Base-by-base conservation (phyloP, 108 stramenopile species). In the Stephanodiscus triporus region DNA sequence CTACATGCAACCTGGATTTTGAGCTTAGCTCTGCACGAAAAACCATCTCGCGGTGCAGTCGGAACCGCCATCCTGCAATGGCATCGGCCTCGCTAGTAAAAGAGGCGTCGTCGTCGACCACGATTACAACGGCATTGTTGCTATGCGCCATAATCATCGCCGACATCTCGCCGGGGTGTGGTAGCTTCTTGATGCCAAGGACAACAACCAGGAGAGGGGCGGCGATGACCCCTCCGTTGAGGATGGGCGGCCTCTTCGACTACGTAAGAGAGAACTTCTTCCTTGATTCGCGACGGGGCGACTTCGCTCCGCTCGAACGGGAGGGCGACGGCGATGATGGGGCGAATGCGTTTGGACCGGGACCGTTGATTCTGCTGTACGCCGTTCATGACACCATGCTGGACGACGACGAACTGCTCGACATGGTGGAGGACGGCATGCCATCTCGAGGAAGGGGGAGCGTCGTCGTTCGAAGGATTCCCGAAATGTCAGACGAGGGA, bases 401-500 rank as follows among this genome's bases (percentile, higher is more conserved):
- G 16, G 73, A 72, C 2, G 78, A 84, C 48, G 89, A 84, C 0
- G 89, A 92, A 65, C 45, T 90, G 0, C 26, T 58, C 34, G 89
- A 90, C 54, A 92, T 92, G 85, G 37, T 88, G 9, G 14, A 48
- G 40, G 88, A 92, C 56, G 91, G 87, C 14, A 89, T 89, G 36
- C 87, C 89, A 11, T 2, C 23, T 2, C 77, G 84, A 27, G 49
- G 22, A 13, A 26, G 49, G 16, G 60, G 61, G 36, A 77, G 85
- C 6, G 70, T 83, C 23, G 55, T 73, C 22, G 56, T 81, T 17
- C 62, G 47, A 59, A 54, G 87, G 40, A 71, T 85, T 11, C 32
- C 43, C 6, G 64, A 62, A 11, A 85, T 66, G 57, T 43, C 24
- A 27, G 62, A 74, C 22, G 69, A 48, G 48, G n/a, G 14, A 24